Evolutionary conservation across 2,329 filamentous ascomycete genomes (phyloP), one percentile per base, ranked within the genome.

Genomic region (Chrysoporthe austroafricana): DNA sequence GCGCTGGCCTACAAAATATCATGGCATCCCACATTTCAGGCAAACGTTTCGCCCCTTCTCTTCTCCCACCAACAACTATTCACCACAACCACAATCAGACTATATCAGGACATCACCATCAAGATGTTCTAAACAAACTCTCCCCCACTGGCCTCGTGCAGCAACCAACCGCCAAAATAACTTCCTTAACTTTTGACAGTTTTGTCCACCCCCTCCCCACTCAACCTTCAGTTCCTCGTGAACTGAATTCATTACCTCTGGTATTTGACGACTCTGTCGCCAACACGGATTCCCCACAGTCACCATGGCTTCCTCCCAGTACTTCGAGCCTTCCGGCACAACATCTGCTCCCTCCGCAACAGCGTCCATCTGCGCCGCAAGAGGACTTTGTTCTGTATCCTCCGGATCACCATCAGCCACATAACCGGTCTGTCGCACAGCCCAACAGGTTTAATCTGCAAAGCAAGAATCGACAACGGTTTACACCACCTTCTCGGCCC

Each of bases 271-370:
- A 90, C 87, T 87, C 85, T 74, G 89, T 91, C 89, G 90, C 90
- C 90, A 93, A 86, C 86, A 94, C 91, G 91, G 91, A 91, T 92
- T 87, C 88, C 80, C 78, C 81, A 79, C 85, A 85, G 82, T 88
- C 88, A 93, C 75, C 86, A 94, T 94, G 91, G 91, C 90, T 86
- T 89, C 87, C 90, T 86, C 89, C 88, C 83, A 88, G 83, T 83
- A 83, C 84, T 76, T 75, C 83, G 79, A 86, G 82, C 85, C 85
- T 83, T 86, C 86, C 86, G 88, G 88, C 86, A 83, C 72, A 73
- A 21, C 57, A 32, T 3, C 56, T 58, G 32, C 16, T 26, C 34
- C 56, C 56, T 7, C 46, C 46, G 2, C 46, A 16, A 42, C 56
- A n/a, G 57, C 57, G 36, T 26, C 63, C 50, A 7, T 50, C 54